A percentile compares a stretch with the other conserved stretches of the same genome.
Evolutionary conservation across 2,329 filamentous ascomycete genomes (phyloP).

Genomic region (Penicillium sp.): DNA sequence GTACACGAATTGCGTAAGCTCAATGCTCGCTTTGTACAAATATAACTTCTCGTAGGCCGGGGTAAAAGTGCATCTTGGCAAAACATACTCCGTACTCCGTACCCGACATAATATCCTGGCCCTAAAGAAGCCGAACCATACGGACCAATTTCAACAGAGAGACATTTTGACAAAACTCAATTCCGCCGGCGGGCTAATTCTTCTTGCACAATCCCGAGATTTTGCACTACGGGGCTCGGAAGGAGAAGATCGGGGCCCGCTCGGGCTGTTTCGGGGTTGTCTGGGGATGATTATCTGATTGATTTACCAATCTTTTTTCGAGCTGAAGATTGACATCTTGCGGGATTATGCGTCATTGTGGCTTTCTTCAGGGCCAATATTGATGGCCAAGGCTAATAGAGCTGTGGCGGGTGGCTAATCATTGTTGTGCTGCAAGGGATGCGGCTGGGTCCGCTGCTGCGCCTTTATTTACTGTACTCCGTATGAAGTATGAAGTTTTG

Average conservation of each 20-base stretch:
- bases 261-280: conserved; percentile 6
- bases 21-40: too few species aligned
- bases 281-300: conserved; percentile 8
- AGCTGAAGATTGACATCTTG: background rate
- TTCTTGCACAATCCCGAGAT: background rate
- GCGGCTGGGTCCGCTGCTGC: background rate
- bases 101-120: background rate
- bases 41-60: background rate
- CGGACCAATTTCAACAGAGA: background rate
- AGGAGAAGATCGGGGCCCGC: conserved; percentile 3
- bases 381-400: background rate
- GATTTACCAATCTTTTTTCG: conserved; percentile 4
- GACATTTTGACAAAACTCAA: background rate
- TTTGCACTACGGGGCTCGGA: background rate
- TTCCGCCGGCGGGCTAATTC: background rate
- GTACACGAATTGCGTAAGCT: too few species aligned
- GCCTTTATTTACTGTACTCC: background rate
- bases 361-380: background rate
- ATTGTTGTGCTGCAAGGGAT: background rate
- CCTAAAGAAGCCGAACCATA: background rate
- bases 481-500: background rate
- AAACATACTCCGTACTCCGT: background rate
- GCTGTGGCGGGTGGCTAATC: background rate
- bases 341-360: background rate
- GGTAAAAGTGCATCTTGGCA: background rate